Percentiles rank a stretch among this genome's conserved stretches.
phyloP scores from a whole-genome alignment of 371 early-diverging fungal species.

The Lichtheimia hyalospora region DNA sequence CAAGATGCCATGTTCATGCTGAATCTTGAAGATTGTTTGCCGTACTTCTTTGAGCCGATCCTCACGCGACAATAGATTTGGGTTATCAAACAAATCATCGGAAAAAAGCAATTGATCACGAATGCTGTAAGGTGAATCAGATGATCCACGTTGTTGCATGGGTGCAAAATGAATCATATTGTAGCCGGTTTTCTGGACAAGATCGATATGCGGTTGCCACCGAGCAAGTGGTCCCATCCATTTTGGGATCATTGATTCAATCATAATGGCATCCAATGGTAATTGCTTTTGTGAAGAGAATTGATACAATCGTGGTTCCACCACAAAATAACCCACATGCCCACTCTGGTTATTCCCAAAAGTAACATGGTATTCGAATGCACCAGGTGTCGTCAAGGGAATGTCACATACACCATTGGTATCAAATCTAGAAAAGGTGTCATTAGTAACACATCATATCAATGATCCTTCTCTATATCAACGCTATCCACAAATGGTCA shows the following conservation, averaged over 20 bases:
- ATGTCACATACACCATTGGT: conserved; percentile 62
- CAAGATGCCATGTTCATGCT: conserved; percentile 69
- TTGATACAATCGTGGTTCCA: conserved; percentile 79
- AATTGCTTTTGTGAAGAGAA: conserved; percentile 10
- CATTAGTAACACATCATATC: conserved; percentile 12
- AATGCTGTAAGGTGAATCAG: conserved; percentile 96
- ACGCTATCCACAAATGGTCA: neutral
- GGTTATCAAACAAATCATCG: conserved; percentile 76
- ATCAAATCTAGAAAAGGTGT: conserved; percentile 4
- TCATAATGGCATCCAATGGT: conserved; percentile 82
- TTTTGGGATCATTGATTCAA: conserved; percentile 90
- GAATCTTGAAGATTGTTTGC: conserved; percentile 53
- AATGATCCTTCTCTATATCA: conserved; percentile 23
- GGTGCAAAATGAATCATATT: conserved; percentile 98
- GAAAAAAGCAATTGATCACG: conserved; percentile 87
- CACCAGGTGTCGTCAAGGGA: conserved; percentile 68
- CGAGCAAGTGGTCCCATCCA: conserved; percentile 86
- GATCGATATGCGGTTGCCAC: conserved; percentile 78
- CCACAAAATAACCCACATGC: conserved; percentile 70
- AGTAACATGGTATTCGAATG: conserved; percentile 86
- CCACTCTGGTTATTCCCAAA: conserved; percentile 33
- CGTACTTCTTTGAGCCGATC: conserved; percentile 60
- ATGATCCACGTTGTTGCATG: conserved; percentile 83
- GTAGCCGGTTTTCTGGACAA: conserved; percentile 76
- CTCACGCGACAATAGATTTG: conserved; percentile 42